Percentiles rank a stretch among this genome's conserved stretches.
These are phyloP conservation scores for Scenedesmus sp. DNA, from an alignment of 163 green algal genomes.

Conservation along the genomic window DNA sequence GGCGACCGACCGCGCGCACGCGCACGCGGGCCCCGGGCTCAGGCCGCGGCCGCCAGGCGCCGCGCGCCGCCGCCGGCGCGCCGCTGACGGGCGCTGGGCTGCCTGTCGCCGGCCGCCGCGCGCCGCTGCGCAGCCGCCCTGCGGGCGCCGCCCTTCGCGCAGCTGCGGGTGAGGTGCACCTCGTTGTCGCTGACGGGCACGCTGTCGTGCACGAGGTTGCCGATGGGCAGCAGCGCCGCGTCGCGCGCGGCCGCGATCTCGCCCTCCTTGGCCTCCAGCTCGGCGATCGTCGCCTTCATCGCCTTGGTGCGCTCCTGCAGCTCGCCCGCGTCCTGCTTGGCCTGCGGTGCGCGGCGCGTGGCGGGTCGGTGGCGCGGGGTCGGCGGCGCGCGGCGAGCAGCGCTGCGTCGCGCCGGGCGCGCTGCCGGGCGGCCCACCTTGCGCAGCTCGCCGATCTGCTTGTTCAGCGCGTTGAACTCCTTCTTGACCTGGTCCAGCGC, in stretches of 20 bases:
- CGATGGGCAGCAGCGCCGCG: constrained; percentile 80
- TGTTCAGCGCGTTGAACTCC: constrained; percentile 95
- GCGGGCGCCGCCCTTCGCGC: no score
- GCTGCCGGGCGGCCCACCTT: constrained; percentile 83
- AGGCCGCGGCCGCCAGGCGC: no score
- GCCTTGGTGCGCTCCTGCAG: constrained; percentile 86
- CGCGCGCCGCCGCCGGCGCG: no score
- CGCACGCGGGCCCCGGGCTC: no score
- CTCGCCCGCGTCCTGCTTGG: constrained; percentile 87
- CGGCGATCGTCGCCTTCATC: constrained; percentile 79
- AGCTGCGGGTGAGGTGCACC: constrained; percentile 54
- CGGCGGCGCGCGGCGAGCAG: no score
- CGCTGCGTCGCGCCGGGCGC: no score
- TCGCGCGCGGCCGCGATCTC: constrained; percentile 72
- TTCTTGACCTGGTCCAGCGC: constrained; percentile 87
- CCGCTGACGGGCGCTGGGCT: no score
- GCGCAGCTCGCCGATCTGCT: constrained; percentile 86
- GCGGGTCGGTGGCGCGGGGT: neutral
- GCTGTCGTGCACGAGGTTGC: constrained; percentile 98
- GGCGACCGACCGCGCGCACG: neutral
- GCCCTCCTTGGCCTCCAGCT: constrained; percentile 74
- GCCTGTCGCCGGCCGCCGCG: no score
- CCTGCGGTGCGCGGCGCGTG: constrained; percentile 52
- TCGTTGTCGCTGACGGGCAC: constrained; percentile 96
- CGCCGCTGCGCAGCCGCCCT: no score